Base-by-base conservation (phyloP, 441 rosid species). In the Daphne laureola region DNA sequence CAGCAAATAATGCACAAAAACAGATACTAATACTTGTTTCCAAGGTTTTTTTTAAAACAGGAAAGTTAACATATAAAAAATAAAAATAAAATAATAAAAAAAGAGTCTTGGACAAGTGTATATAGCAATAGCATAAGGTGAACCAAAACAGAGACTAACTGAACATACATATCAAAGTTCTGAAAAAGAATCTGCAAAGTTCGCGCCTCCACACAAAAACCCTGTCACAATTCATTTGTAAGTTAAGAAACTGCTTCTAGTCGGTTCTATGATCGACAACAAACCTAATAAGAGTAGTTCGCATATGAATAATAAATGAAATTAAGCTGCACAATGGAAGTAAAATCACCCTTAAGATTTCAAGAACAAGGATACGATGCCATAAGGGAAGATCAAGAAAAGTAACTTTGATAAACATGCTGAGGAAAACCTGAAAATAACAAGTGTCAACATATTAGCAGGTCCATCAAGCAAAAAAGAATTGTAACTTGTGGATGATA, bases 331-430 rank as follows among this genome's bases (percentile, higher is more conserved):
- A 48, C 6, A 36, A 40, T 58, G 31, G 51, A 17, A 58, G 54
- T 59, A 54, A 53, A 50, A 69, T 82, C 85, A 94, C 99, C 96
- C 98, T 82, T 69, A 94, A 74, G 68, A 94, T 80, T 83, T 94
- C 99, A 63, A 94, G 98, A 77, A 94, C 99, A 59, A 94, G 99
- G 76, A 94, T 94, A 56, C 96, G 96, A 78, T 94, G 98, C 99
- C 99, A 94, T 60, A 94, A 67, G 61, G 98, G 96, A 68, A 94
- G 77, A 79, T 94, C 99, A 58, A 87, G 87, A 77, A 80, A 86
- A 58, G 90, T 83, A 64, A 79, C 85, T 76, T 87, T 94, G 78
- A 90, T 83, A 54, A 94, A 76, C 99, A 94, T 94, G 67, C 91
- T 93, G 46, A 94, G 87, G 67, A 94, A 94, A 69, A 94, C 99